Evolutionary conservation across 805 yeast species (phyloP).

Genomic region (Hanseniaspora clermontiae): DNA sequence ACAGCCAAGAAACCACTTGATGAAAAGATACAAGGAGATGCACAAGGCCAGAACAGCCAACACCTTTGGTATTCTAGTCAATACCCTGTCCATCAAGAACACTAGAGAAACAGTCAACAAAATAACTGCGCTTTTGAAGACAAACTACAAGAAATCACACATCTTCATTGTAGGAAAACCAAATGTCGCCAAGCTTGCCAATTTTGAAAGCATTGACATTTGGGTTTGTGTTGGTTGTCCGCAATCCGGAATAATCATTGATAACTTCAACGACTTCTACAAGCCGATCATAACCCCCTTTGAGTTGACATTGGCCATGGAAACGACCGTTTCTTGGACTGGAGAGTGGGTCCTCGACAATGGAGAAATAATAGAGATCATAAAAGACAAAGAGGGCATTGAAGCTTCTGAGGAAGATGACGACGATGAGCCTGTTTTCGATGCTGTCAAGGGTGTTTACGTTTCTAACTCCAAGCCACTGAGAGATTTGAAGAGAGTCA

Average conservation of each 20-base stretch:
- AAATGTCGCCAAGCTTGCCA: constrained; percentile 91
- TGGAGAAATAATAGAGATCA: constrained; percentile 36
- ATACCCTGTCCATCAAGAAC: constrained; percentile 70
- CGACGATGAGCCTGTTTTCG: constrained; percentile 57
- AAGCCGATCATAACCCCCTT: constrained; percentile 91
- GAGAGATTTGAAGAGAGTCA: constrained; percentile 51
- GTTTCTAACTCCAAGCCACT: constrained; percentile 64
- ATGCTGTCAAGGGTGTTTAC: constrained; percentile 74
- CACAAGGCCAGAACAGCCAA: constrained; percentile 83
- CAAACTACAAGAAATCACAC: constrained; percentile 82
- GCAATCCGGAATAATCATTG: constrained; percentile 80
- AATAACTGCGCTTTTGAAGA: constrained; percentile 47
- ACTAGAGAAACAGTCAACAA: constrained; percentile 54
- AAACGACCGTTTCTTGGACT: constrained; percentile 70
- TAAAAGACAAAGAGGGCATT: constrained; percentile 27
- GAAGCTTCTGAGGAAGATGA: constrained; percentile 17
- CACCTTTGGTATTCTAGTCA: constrained; percentile 81
- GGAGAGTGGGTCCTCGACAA: constrained; percentile 89
- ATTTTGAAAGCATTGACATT: constrained; percentile 82
- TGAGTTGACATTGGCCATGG: constrained; percentile 71
- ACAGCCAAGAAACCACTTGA: constrained; percentile 68
- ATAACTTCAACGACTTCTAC: constrained; percentile 64
- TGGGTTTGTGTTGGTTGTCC: constrained; percentile 96
- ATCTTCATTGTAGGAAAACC: constrained; percentile 96
- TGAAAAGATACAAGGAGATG: constrained; percentile 76